Conservation (phyloP, 208 protist genomes). For the Leishmania gerbilli region DNA sequence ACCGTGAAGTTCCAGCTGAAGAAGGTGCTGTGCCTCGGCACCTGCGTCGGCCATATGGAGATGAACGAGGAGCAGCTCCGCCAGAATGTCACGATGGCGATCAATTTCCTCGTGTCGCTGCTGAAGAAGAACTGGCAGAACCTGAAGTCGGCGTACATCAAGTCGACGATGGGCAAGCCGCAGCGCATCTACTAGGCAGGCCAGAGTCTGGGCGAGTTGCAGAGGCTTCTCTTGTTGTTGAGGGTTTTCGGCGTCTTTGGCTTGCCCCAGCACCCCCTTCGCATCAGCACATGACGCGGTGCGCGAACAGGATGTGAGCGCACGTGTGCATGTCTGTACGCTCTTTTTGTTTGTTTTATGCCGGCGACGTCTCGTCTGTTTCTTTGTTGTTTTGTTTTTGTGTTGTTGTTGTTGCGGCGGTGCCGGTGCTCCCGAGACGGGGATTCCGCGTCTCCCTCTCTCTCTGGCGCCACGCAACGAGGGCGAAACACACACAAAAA, state of each 20-base stretch:
- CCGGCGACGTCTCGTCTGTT: no score
- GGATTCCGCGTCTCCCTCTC: no score
- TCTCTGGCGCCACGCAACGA: no score
- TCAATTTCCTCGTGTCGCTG: conserved; percentile 99
- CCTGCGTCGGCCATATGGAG: conserved; percentile 97
- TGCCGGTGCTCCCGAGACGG: no score
- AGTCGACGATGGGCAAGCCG: conserved; percentile 98
- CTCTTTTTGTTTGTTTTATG: background rate
- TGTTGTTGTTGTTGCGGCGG: background rate
- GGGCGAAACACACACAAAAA: no score
- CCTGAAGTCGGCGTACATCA: conserved; percentile 99
- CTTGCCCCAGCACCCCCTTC: background rate
- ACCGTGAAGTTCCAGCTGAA: conserved; percentile 99
- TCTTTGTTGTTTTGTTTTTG: background rate
- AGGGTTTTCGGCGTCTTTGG: background rate
- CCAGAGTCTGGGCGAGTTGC: background rate
- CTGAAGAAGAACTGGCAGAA: conserved; percentile 99
- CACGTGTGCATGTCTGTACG: background rate
- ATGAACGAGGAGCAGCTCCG: conserved; percentile 96
- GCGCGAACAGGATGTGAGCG: background rate
- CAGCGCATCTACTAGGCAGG: conserved; percentile 96
- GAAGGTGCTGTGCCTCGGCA: conserved; percentile 98
- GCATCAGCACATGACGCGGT: background rate
- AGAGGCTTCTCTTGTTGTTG: background rate
- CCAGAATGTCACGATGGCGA: conserved; percentile 96